Base-by-base conservation (phyloP, 2,329 filamentous ascomycete genomes). In the Pestalotiopsis sp. region DNA sequence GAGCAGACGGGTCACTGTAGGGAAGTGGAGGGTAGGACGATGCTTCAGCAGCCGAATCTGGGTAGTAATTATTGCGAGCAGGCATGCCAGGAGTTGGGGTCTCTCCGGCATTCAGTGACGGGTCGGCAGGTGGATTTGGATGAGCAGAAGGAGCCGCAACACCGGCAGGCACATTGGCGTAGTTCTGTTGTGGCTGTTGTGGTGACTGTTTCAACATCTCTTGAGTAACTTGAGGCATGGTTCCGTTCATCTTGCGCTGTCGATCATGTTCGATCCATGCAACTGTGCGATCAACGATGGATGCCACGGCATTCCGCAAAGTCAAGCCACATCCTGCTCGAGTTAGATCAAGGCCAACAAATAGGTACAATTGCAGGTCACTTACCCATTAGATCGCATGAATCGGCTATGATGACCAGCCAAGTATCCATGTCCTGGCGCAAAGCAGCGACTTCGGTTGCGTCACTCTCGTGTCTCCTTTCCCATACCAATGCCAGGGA, bases 401-500 rank as follows among this genome's bases (percentile, higher is more conserved):
- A 89, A 68, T 93, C 90, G 36, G 86, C 86, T 71, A 95, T 85
- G 57, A 95, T 87, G 41, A 85, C 84, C 62, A 93, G 81, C 90
- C 92, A 95, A 25, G 84, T 80, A 39, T 87, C 84, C 91, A 94
- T 94, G 66, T 94, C 91, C 9, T 83, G 80, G 70, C 86, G 86
- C 64, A 95, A 81, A n/a, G 79, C 80, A 17, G 84, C 82, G 66
- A 94, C 81, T 68, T 93, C 89, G 1, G 84, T 83, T 0, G 84
- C 80, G 0, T 87, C 89, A 12, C 89, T 87, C 11, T 87, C 84
- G 63, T 88, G 87, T 38, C 91, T 85, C 62, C 90, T 87, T 76
- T 94, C 88, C 83, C 89, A 93, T 67, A 90, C 86, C 1, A 89
- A 88, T 61, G 92, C 93, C 0, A 95, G 81, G 14, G 88, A 90